These are phyloP conservation scores for Kodamaea restingae DNA, from an alignment of 805 yeast species.

Conservation along the genomic window DNA sequence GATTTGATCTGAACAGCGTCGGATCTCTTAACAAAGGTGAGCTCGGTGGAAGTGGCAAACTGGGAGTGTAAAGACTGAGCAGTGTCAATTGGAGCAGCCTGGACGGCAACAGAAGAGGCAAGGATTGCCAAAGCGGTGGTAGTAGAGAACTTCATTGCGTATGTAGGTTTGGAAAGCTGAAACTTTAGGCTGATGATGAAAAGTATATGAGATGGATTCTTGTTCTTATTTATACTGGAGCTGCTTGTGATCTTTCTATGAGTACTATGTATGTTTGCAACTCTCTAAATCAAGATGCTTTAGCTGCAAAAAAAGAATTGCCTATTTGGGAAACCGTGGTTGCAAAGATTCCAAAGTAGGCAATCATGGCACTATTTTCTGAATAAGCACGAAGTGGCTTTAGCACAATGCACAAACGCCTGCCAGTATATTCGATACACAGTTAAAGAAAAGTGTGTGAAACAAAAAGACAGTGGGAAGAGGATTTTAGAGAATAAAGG, in stretches of 20 bases:
- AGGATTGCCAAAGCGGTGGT: conserved; percentile 38
- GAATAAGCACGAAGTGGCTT: too few relatives aligned
- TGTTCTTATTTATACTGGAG: conserved; percentile 1
- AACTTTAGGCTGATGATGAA: conserved; percentile 4
- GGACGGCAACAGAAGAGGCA: conserved; percentile 34
- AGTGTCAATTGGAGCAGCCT: conserved; percentile 28
- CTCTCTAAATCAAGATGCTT: too few relatives aligned
- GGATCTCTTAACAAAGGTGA: conserved; percentile 29
- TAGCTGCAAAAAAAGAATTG: neutral
- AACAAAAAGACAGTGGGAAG: too few relatives aligned
- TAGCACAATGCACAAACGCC: too few relatives aligned
- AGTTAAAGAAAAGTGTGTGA: too few relatives aligned
- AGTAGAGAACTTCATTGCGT: conserved; percentile 38
- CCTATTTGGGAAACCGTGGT: conserved; percentile 9
- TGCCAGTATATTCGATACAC: too few relatives aligned
- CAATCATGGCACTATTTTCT: neutral
- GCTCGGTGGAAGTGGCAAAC: conserved; percentile 16
- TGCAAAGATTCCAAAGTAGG: conserved; percentile 3
- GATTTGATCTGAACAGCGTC: conserved; percentile 32
- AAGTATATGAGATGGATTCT: neutral
- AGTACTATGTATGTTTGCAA: too few relatives aligned
- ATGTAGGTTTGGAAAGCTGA: conserved; percentile 5
- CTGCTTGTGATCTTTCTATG: too few relatives aligned
- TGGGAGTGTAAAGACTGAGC: conserved; percentile 13
- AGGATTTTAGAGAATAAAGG: too few relatives aligned